Conservation (phyloP, 306 rosid genomes). For the Leucaena leucocephala region DNA sequence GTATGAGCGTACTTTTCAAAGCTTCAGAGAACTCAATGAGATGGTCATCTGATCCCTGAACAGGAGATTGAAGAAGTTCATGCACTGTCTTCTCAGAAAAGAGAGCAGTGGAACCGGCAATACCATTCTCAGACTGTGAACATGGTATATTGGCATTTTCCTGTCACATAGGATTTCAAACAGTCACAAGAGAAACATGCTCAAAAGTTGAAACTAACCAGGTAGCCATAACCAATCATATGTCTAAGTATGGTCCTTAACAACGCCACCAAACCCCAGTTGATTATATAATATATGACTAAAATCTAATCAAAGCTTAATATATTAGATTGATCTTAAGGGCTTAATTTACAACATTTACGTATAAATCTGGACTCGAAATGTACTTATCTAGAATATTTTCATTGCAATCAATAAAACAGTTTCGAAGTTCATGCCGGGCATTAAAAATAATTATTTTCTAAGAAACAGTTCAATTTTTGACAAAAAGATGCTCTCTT, state of each 20-base stretch:
- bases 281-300: not conserved
- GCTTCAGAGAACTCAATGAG: constrained; percentile 97
- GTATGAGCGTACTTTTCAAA: constrained; percentile 74
- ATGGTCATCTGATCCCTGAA: constrained; percentile 81
- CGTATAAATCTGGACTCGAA: not conserved
- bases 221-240: constrained; percentile 2
- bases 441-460: not conserved
- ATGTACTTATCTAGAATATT: not conserved
- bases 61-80: constrained; percentile 74
- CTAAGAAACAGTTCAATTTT: not conserved
- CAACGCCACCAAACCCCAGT: not conserved
- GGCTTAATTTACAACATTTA: not conserved
- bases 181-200: constrained; percentile 22
- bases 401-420: not conserved
- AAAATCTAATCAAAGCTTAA: not conserved
- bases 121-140: constrained; percentile 69
- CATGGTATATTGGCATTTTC: constrained; percentile 58
- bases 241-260: not conserved
- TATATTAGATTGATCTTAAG: not conserved
- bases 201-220: constrained; percentile 19
- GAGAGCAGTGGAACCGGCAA: constrained; percentile 59
- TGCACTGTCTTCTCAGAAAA: constrained; percentile 77
- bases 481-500: not conserved
- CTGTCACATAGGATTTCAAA: constrained; percentile 48
- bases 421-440: not conserved